Base-by-base conservation (phyloP, 23 red algal genomes). In the Gracilaria caudata region DNA sequence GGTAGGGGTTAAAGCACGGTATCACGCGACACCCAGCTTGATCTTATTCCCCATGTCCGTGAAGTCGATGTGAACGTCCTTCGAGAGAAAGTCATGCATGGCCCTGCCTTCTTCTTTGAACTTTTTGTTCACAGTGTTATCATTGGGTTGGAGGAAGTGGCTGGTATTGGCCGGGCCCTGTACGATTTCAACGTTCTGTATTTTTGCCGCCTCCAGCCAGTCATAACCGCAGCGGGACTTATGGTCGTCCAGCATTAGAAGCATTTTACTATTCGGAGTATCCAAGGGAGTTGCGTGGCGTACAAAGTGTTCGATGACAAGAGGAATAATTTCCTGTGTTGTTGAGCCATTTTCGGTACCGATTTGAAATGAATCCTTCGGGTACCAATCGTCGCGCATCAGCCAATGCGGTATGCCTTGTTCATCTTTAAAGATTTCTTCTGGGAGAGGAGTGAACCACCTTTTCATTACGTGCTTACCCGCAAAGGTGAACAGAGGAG, bases 401-500 rank as follows among this genome's bases (percentile, higher is more conserved):
- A 71, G 14, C 65, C 33, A 71, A 28, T 71, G 5, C 20, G 37
- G 65, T 17, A 21, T 5, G 1, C 33, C 20, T 1, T 1, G 0
- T 2, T 21, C 21, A 7, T 41, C 65, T 71, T 71, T 71, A 14
- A 71, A 71, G 1, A 5, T 41, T 36, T 71, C 34, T 6, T 6
- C 13, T 10, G 33, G 7, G 4, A 71, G 37, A 0, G 13, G 4
- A 4, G 4, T 14, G n/a, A 21, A 71, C 65, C 34, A 41, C 1
- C 65, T 23, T 6, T 11, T 72, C 64, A 59, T 84, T 47, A 11
- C 24, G 16, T 71, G 9, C 7, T 14, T 41, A 23, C 65, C 61
- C 8, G 12, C 51, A 33, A 84, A 37, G 55, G 72, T 84, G 39
- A 84, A 66, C 14, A 84, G 72, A n/a, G 59, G 80, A 25, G 80